Conservation (phyloP, 1,139 yeast genomes). For the Yamadazyma friedrichii region DNA sequence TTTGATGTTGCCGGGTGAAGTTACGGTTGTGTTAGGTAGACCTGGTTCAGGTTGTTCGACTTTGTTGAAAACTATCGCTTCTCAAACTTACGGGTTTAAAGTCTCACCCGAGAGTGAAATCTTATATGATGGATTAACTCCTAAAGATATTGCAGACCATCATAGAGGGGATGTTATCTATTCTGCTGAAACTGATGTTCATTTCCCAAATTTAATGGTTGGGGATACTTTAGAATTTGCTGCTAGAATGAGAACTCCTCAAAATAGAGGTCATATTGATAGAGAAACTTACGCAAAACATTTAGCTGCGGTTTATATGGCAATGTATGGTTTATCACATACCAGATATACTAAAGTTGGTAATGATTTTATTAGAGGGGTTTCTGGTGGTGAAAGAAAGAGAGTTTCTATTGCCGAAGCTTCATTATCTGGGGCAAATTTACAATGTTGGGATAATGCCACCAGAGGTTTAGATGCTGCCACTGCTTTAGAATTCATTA, state of each 20-base stretch:
- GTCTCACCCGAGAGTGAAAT: conserved; percentile 49
- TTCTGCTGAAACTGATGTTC: conserved; percentile 54
- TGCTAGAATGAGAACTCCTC: conserved; percentile 41
- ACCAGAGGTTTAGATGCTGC: conserved; percentile 78
- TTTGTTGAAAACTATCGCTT: conserved; percentile 64
- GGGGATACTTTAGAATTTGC: conserved; percentile 53
- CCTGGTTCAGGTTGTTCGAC: conserved; percentile 90
- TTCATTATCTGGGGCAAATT: conserved; percentile 36
- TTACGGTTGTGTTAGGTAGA: conserved; percentile 75
- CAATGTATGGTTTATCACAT: conserved; percentile 39
- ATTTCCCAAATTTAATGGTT: conserved; percentile 54
- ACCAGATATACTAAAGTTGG: conserved; percentile 39
- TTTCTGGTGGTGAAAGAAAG: conserved; percentile 48
- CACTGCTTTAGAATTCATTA: conserved; percentile 65
- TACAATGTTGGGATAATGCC: conserved; percentile 76
- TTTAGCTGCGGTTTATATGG: conserved; percentile 43
- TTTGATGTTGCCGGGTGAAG: conserved; percentile 57
- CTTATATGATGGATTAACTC: conserved; percentile 33
- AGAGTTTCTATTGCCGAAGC: conserved; percentile 48
- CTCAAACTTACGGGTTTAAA: conserved; percentile 71
- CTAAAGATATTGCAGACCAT: conserved; percentile 25
- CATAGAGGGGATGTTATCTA: conserved; percentile 48
- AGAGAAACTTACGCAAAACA: conserved; percentile 43
- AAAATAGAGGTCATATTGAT: conserved; percentile 37
- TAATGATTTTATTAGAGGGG: conserved; percentile 39